phyloP scores from a whole-genome alignment of 768 basidiomycete genomes.

The Chiua virens region DNA sequence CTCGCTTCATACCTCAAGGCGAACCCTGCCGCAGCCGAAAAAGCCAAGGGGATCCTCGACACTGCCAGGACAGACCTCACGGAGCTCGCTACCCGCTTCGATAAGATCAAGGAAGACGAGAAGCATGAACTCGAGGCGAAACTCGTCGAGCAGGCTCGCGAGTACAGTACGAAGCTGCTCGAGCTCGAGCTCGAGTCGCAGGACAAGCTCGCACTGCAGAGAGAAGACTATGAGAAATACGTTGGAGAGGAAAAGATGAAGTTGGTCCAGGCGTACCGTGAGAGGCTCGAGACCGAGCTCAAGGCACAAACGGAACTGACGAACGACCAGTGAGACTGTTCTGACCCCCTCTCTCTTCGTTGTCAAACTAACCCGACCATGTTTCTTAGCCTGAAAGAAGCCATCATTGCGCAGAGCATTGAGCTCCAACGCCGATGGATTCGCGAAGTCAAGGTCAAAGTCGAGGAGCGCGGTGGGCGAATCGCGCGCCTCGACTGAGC shows the following conservation, averaged over 20 bases:
- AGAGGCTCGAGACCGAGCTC: conserved; percentile 83
- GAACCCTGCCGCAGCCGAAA: conserved; percentile 63
- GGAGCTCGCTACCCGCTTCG: conserved; percentile 72
- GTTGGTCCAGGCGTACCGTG: conserved; percentile 76
- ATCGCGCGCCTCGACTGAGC: conserved; percentile 92
- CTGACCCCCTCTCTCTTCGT: background rate
- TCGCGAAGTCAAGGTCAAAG: conserved; percentile 88
- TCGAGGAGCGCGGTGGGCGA: conserved; percentile 93
- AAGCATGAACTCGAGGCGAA: conserved; percentile 58
- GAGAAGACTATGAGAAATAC: conserved; percentile 80
- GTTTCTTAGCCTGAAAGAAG: conserved; percentile 79
- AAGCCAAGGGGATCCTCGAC: conserved; percentile 75
- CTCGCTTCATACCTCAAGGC: conserved; percentile 81
- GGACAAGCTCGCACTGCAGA: conserved; percentile 81
- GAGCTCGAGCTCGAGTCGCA: conserved; percentile 84
- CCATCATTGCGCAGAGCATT: conserved; percentile 94
- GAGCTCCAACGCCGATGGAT: conserved; percentile 98
- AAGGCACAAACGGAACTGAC: conserved; percentile 88
- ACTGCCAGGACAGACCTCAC: conserved; percentile 81
- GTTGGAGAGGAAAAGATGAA: conserved; percentile 76
- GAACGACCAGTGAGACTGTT: conserved; percentile 80
- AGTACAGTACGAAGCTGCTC: conserved; percentile 78
- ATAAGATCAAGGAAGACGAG: conserved; percentile 79
- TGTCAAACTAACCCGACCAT: background rate
- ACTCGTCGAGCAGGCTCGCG: conserved; percentile 80